Conservation (phyloP, 2,329 filamentous ascomycete species). For the Alternaria arborescens region DNA sequence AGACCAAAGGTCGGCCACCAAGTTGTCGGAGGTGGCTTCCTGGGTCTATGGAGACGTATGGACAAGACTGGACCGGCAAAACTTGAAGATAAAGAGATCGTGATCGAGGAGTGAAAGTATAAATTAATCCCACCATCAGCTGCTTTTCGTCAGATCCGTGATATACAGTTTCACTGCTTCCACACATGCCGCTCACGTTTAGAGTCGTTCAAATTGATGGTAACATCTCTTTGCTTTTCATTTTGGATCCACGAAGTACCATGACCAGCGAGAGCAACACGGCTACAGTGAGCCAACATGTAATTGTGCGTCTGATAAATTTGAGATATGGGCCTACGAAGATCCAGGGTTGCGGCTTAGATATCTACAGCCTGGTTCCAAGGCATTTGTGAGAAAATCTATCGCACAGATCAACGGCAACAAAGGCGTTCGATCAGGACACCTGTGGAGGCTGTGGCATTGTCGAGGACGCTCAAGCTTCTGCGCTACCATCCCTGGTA, state of each 20-base stretch:
- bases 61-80: conserved; percentile 16
- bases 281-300: background rate
- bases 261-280: background rate
- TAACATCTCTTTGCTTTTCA: background rate
- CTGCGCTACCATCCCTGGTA: background rate
- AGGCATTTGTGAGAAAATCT: too few species aligned
- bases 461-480: too few species aligned
- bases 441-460: background rate
- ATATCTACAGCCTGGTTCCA: too few species aligned
- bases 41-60: conserved; percentile 50
- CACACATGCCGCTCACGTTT: too few species aligned
- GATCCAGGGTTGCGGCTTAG: too few species aligned
- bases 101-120: background rate
- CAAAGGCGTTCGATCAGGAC: too few species aligned
- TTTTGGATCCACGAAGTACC: background rate
- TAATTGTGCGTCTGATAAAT: background rate
- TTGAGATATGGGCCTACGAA: too few species aligned
- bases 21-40: conserved; percentile 50
- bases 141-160: background rate
- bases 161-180: too few species aligned
- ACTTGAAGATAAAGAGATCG: background rate
- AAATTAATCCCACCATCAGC: too few species aligned
- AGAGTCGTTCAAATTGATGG: background rate
- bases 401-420: too few species aligned
- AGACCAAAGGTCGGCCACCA: conserved; percentile 48